phyloP scores from a whole-genome alignment of 73 alveolate genomes.

The Paramecium tetraurelia region DNA sequence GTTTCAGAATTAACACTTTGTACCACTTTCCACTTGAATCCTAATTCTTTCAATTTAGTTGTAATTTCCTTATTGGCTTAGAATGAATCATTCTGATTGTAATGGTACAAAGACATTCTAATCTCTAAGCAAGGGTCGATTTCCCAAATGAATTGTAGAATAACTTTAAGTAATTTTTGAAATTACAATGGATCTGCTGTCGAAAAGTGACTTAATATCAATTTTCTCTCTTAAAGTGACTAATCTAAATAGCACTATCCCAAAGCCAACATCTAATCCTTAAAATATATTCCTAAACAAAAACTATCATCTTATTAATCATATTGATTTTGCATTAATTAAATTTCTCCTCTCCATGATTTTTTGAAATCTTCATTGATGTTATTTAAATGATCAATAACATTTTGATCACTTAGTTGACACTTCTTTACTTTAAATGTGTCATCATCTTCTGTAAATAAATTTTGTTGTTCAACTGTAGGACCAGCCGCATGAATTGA shows the following conservation, averaged over 20 bases:
- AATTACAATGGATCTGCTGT: background rate
- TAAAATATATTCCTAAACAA: background rate
- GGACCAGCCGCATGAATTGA: background rate
- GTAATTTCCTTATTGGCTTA: conserved; percentile 28
- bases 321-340: background rate
- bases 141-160: background rate
- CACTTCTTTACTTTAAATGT: background rate
- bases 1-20: conserved; percentile 12
- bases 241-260: conserved; percentile 7
- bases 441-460: background rate
- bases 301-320: background rate
- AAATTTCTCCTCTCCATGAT: background rate
- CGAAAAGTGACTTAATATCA: background rate
- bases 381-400: background rate
- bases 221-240: background rate
- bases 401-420: background rate
- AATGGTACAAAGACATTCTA: conserved; percentile 2
- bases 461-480: background rate
- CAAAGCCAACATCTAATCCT: background rate
- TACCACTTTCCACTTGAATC: conserved; percentile 14
- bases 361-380: background rate
- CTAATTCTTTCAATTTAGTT: conserved; percentile 3
- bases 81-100: background rate
- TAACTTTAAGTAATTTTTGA: background rate
- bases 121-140: conserved; percentile 3